Evolutionary conservation across 148 eudicot species (phyloP), one percentile per base, ranked within the genome.

Genomic region (Dianthus caryophyllus): DNA sequence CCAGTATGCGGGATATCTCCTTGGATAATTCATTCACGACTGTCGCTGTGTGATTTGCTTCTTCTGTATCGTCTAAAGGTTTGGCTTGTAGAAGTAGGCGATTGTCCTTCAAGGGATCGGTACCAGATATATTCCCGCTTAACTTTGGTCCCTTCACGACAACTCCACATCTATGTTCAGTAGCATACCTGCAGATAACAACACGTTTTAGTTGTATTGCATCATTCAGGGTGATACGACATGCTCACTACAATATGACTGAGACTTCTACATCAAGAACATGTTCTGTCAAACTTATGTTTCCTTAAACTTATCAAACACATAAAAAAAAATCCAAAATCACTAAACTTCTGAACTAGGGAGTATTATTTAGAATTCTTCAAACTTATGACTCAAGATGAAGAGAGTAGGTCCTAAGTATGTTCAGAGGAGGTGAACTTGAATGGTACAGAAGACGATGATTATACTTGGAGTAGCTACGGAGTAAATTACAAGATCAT

Each of bases 81-180:
- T 88, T 64, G 22, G 90, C 98, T 83, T 84, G 81, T 76, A 94
- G 68, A 76, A 90, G 96, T 71, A 86, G 70, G 39, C 97, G 96
- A 49, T 94, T 86, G 68, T 94, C 97, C 78, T 94, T 94, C 73
- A 94, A 65, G 5, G 97, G 99, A 70, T 90, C 99, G 7, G 99
- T 94, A 78, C 99, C 99, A 51, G 99, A 94, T 80, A 94, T 90
- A 69, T 94, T 90, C 70, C 97, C 99, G 76, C 96, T 94, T 72
- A 94, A 76, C 54, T 71, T 88, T 56, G 97, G 99, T 54, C 99
- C 99, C 79, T 90, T 94, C 67, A 94, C 92, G 31, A 94, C 97
- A 48, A 94, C 99, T 59, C 99, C 99, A 70, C 97, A 94, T 81
- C 99, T 88, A 75, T 94, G 99, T 80, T 94, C 97, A 29, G 99